Conservation (phyloP, 73 alveolate genomes). For the Paramecium sexaurelia region DNA sequence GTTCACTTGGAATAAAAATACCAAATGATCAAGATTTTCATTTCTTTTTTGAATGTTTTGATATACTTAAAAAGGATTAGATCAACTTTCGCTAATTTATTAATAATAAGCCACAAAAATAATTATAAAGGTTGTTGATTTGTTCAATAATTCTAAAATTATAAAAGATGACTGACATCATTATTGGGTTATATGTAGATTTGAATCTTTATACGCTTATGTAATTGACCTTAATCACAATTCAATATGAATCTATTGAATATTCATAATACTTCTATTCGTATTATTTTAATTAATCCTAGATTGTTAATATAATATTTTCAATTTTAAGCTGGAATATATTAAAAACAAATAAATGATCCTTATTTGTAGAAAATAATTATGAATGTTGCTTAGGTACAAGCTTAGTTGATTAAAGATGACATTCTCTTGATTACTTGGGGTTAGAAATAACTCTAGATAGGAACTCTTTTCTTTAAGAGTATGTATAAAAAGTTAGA, state of each 20-base stretch:
- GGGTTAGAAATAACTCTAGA: neutral
- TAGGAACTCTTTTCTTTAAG: slow-evolving; percentile 19
- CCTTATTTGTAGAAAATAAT: slow-evolving; percentile 16
- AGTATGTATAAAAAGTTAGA: neutral
- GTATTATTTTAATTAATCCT: neutral
- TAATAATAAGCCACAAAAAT: neutral
- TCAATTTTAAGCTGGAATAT: neutral
- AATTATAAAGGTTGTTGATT: neutral
- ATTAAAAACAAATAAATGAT: neutral
- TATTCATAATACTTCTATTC: slow-evolving; percentile 12
- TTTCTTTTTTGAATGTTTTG: slow-evolving; percentile 43
- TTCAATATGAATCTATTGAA: neutral
- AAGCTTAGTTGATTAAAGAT: neutral
- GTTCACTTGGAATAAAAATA: slow-evolving; percentile 30
- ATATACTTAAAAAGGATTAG: neutral
- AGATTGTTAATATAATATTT: slow-evolving; percentile 10
- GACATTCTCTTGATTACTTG: neutral
- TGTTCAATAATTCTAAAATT: neutral
- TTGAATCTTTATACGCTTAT: neutral
- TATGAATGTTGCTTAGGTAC: neutral
- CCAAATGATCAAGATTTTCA: neutral
- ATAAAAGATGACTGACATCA: neutral
- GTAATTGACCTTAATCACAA: neutral
- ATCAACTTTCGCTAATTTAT: neutral
- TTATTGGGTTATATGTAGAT: neutral